A percentile compares a stretch with the other conserved stretches of the same genome.
Conservation (phyloP, 257 asterid genomes). For the Solanum lignicaule region DNA sequence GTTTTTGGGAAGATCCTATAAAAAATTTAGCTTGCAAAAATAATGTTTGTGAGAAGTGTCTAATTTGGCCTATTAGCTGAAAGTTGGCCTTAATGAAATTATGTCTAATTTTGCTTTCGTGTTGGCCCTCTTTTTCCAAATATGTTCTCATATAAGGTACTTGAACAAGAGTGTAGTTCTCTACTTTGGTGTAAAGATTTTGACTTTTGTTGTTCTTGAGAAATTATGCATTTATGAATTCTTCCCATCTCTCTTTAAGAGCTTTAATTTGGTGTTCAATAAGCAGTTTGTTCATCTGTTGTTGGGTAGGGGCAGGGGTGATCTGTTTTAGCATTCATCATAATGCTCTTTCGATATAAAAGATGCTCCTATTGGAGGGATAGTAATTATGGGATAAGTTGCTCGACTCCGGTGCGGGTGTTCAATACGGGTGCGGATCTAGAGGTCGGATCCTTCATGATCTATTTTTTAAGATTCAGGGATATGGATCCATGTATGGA, state of each 20-base stretch:
- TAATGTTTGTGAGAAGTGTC: neutral
- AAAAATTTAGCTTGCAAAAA: neutral
- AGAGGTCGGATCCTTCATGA: no score
- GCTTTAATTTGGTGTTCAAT: neutral
- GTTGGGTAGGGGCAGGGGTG: neutral
- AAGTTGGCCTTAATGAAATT: neutral
- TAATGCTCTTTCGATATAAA: neutral
- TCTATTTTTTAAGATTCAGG: no score
- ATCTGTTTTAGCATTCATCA: neutral
- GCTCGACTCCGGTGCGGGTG: no score
- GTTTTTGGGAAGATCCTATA: neutral
- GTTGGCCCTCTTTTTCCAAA: neutral
- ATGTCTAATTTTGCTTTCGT: neutral
- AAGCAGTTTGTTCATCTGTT: neutral
- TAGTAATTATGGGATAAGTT: no score
- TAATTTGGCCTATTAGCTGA: neutral
- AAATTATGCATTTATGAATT: neutral
- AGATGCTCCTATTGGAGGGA: no score
- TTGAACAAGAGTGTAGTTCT: neutral
- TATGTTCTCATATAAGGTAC: neutral
- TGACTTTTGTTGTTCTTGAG: no score
- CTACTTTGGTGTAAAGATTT: neutral
- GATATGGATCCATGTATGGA: no score
- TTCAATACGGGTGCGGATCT: no score
- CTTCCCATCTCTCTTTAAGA: neutral